Conservation (phyloP, 352 stramenopile species). For the Heterotrichella gracilis region DNA sequence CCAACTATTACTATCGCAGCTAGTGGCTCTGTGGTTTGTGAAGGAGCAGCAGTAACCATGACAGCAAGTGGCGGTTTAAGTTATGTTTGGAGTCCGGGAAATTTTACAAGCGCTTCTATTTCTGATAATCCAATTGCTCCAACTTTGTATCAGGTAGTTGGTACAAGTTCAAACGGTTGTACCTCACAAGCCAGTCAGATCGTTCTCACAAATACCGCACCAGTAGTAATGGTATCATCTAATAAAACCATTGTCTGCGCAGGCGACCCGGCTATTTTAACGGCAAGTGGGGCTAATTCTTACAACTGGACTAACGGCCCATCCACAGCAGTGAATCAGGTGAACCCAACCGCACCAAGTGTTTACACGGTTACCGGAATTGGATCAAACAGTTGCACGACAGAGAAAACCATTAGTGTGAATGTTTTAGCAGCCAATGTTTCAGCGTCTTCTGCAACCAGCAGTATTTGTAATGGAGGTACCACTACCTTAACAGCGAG, state of each 20-base stretch:
- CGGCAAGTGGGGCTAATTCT: not conserved
- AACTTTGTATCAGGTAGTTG: not conserved
- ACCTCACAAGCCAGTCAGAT: too few relatives aligned
- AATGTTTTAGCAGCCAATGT: too few relatives aligned
- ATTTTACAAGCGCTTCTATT: not conserved
- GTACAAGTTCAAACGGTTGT: not conserved
- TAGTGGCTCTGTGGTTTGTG: not conserved
- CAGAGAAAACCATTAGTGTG: too few relatives aligned
- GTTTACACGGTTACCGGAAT: too few relatives aligned
- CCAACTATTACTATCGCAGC: not conserved
- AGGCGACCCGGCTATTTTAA: not conserved
- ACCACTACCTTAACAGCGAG: too few relatives aligned
- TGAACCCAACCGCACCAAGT: not conserved
- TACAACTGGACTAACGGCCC: not conserved
- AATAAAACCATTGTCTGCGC: not conserved
- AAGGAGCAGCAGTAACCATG: not conserved
- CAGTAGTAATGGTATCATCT: not conserved
- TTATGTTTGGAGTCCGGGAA: not conserved
- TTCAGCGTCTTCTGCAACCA: too few relatives aligned
- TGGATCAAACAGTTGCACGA: too few relatives aligned
- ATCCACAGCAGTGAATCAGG: not conserved
- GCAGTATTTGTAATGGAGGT: too few relatives aligned
- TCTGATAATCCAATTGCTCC: not conserved
- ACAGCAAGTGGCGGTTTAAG: not conserved
- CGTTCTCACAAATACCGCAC: not conserved